Evolutionary conservation across 148 eudicot species (phyloP), one percentile per base, ranked within the genome.

Genomic region (Arbutus unedo): DNA sequence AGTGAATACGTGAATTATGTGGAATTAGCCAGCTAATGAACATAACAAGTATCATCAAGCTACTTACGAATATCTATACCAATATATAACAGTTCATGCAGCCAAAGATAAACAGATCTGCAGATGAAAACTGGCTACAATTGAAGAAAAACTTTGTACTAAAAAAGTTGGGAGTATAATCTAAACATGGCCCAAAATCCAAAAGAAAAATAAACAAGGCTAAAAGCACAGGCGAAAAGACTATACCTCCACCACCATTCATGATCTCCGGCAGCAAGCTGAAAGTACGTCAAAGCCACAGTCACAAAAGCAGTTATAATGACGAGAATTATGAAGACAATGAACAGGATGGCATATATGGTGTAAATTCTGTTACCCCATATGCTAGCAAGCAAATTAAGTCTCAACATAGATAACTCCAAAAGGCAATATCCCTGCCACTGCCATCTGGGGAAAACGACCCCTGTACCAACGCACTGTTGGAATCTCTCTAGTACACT

Each of bases 231-330:
- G 16, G 43, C 19, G 15, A 10, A 21, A 82, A 41, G 19, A 67
- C 16, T 56, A 71, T 80, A 86, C 88, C 89, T 87, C 89, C 89
- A 87, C 87, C 89, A 87, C 85, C 89, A 87, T 84, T 82, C 83
- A 79, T 87, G 89, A 82, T 87, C 86, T 84, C 82, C 89, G 16
- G 87, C 89, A 73, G 89, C 85, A 54, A 87, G 87, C 78, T 87
- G 89, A 59, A 85, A 85, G 67, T 87, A 87, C 38, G 83, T 82
- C 81, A 85, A 76, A 13, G 85, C 87, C 68, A 87, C 85, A 18
- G 84, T 82, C 53, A 87, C 73, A 19, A 87, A 87, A 6, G 85
- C 89, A 55, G 89, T 87, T 11, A 85, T 79, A 31, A 87, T 87
- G 51, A 85, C 47, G 53, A 87, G 89, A 38, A 85, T 82, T 70